These are phyloP conservation scores for Ceriops tagal DNA, from an alignment of 345 rosid genomes.

Conservation along the genomic window DNA sequence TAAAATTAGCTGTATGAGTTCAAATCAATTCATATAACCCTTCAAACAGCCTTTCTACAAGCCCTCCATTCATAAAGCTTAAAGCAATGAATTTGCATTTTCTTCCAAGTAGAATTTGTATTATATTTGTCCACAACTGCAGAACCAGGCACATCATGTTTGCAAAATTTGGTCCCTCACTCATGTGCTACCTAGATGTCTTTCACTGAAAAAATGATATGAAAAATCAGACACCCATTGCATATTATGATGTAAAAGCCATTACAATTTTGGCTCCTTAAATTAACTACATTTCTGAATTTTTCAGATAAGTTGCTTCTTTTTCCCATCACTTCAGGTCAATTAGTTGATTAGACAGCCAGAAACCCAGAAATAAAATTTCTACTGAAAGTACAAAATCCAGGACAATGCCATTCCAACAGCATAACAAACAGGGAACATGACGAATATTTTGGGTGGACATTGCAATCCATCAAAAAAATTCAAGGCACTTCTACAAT, in stretches of 20 bases:
- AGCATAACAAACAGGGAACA: neutral
- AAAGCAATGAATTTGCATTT: neutral
- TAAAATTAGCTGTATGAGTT: too few relatives aligned
- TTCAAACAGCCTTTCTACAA: too few relatives aligned
- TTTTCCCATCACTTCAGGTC: neutral
- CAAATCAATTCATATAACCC: too few relatives aligned
- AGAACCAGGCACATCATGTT: neutral
- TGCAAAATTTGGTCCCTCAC: constrained; percentile 4
- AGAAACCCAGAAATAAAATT: neutral
- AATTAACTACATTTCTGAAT: neutral
- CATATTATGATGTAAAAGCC: too few relatives aligned
- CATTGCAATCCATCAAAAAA: too few relatives aligned
- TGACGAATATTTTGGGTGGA: neutral
- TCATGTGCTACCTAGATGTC: neutral
- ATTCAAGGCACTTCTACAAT: too few relatives aligned
- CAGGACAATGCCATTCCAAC: neutral
- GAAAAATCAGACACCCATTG: too few relatives aligned
- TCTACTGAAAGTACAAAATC: neutral
- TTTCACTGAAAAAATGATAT: too few relatives aligned
- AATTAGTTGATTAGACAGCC: neutral
- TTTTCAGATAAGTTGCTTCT: neutral
- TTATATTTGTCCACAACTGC: neutral
- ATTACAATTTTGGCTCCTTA: too few relatives aligned
- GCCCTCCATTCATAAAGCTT: too few relatives aligned
- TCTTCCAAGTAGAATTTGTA: neutral